Evolutionary conservation across 2,329 filamentous ascomycete genomes (phyloP).

Genomic region (Penicillium expansum): DNA sequence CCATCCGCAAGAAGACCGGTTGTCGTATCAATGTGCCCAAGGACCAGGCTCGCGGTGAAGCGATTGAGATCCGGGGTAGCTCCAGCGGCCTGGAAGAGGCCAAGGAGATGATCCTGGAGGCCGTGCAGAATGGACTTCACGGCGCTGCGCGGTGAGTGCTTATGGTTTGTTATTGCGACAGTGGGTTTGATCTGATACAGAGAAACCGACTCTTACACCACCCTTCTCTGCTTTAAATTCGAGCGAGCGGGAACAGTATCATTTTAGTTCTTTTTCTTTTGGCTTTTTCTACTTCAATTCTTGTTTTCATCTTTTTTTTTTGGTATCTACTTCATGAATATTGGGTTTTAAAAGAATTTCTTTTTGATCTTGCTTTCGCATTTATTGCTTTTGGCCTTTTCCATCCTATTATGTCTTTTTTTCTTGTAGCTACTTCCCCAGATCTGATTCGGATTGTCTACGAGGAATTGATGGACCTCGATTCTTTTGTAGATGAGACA

Average conservation of each 20-base stretch:
- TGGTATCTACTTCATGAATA: constrained; percentile 17
- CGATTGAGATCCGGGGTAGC: constrained; percentile 83
- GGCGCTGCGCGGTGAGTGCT: constrained; percentile 19
- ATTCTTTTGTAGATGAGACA: background rate
- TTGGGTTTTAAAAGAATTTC: constrained; percentile 19
- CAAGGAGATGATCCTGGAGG: constrained; percentile 81
- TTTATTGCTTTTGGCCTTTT: background rate
- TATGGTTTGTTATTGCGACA: background rate
- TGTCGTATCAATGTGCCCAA: constrained; percentile 93
- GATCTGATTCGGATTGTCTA: background rate
- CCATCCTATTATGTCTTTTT: background rate
- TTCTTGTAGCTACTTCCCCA: background rate
- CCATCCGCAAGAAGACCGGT: constrained; percentile 85
- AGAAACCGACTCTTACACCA: constrained; percentile 15
- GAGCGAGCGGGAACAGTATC: constrained; percentile 15
- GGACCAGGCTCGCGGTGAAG: constrained; percentile 70
- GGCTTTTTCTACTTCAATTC: constrained; percentile 14
- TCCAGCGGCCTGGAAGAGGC: constrained; percentile 81
- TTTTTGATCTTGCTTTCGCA: constrained; percentile 4
- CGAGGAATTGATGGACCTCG: background rate
- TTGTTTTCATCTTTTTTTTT: constrained; percentile 12
- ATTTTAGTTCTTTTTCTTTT: constrained; percentile 13
- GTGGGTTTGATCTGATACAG: constrained; percentile 2
- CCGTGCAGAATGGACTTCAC: constrained; percentile 56
- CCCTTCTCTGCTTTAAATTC: constrained; percentile 5